phyloP scores from a whole-genome alignment of 805 yeast species.

The Ogataea salicorniae region DNA sequence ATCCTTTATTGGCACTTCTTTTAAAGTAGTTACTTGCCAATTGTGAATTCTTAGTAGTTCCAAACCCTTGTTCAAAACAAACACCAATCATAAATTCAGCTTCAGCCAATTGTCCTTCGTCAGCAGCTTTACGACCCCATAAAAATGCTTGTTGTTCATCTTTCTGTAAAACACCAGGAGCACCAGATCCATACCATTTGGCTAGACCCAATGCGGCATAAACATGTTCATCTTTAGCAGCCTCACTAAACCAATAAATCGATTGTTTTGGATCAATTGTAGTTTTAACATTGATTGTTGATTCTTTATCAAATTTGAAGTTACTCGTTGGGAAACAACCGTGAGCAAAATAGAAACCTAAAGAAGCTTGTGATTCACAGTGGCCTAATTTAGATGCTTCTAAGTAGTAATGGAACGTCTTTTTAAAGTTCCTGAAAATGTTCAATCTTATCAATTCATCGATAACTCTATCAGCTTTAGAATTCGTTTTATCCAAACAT shows the following conservation, averaged over 20 bases:
- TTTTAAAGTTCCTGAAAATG: conserved; percentile 31
- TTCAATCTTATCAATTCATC: conserved; percentile 29
- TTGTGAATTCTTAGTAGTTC: conserved; percentile 38
- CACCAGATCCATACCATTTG: conserved; percentile 77
- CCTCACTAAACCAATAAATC: conserved; percentile 69
- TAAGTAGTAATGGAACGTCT: conserved; percentile 48
- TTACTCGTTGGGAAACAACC: conserved; percentile 40
- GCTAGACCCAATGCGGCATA: conserved; percentile 67
- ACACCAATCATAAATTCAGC: conserved; percentile 69
- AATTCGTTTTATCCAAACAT: conserved; percentile 22
- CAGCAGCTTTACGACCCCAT: conserved; percentile 63
- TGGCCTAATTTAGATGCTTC: conserved; percentile 58
- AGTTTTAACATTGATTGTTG: conserved; percentile 24
- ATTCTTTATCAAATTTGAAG: conserved; percentile 30
- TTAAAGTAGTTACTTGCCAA: conserved; percentile 47
- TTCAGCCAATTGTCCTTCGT: conserved; percentile 47
- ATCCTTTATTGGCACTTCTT: conserved; percentile 60
- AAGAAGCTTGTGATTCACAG: conserved; percentile 61
- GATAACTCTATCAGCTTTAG: conserved; percentile 30
- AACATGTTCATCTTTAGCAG: conserved; percentile 60
- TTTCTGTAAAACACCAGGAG: conserved; percentile 43
- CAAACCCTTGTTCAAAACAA: conserved; percentile 63
- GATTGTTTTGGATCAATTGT: conserved; percentile 49
- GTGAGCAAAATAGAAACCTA: conserved; percentile 70
- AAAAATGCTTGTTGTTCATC: conserved; percentile 61